Conservation (phyloP, 108 stramenopile species). For the Nannochloropsis oceanica region DNA sequence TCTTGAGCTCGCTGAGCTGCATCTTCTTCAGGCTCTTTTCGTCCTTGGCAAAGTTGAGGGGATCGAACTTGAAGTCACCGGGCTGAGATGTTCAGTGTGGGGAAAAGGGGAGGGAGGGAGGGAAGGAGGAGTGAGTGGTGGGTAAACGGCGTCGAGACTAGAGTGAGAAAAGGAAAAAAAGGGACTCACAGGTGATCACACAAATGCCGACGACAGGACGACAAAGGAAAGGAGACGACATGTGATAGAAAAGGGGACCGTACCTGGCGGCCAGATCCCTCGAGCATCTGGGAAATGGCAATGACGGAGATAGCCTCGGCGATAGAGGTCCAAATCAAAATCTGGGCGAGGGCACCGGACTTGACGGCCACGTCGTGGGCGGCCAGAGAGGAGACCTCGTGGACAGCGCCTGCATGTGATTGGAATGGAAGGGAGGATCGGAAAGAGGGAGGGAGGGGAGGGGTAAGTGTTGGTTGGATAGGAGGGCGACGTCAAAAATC, state of each 20-base stretch:
- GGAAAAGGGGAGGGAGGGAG: no score
- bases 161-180: no score
- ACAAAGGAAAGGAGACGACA: background rate
- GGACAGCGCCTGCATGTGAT: background rate
- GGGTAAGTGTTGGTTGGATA: background rate
- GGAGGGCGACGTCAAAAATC: no score
- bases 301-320: conserved; percentile 18
- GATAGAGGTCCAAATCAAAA: conserved; percentile 18
- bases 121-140: no score
- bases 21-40: background rate
- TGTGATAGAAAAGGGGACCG: background rate
- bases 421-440: background rate
- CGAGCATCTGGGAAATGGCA: conserved; percentile 55
- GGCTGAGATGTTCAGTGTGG: conserved; percentile 26
- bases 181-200: no score
- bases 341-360: conserved; percentile 24
- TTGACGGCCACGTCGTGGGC: conserved; percentile 29
- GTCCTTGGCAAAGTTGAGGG: conserved; percentile 46
- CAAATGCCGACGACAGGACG: background rate
- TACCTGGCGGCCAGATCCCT: conserved; percentile 67
- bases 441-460: background rate
- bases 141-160: no score
- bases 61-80: conserved; percentile 81
- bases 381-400: conserved; percentile 8
- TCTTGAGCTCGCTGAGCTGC: conserved; percentile 71